Conservation (phyloP, 2,329 filamentous ascomycete genomes). For the Cryphonectria japonica region DNA sequence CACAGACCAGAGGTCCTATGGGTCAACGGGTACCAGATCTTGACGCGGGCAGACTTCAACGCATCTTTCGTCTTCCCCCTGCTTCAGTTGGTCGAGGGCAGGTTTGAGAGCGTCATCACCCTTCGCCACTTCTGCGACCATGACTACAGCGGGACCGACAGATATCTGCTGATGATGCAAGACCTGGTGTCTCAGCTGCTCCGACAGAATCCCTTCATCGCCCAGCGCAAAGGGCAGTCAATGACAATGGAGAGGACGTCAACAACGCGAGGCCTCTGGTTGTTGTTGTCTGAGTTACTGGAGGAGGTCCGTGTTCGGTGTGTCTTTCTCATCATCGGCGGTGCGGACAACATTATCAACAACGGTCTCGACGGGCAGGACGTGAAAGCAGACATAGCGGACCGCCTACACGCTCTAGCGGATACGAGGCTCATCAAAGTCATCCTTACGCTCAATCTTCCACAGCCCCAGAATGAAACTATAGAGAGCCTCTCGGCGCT, state of each 20-base stretch:
- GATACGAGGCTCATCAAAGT: neutral
- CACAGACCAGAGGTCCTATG: constrained; percentile 11
- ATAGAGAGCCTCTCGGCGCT: neutral
- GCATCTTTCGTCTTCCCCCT: constrained; percentile 12
- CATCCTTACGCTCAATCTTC: neutral
- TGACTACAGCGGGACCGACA: neutral
- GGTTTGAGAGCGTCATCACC: constrained; percentile 6
- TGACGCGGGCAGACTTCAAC: constrained; percentile 7
- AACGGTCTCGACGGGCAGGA: neutral
- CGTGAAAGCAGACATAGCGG: neutral
- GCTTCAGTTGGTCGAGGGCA: constrained; percentile 4
- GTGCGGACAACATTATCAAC: constrained; percentile 5
- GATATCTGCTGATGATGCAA: constrained; percentile 14
- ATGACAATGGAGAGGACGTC: constrained; percentile 2
- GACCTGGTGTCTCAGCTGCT: constrained; percentile 2
- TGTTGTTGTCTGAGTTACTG: neutral
- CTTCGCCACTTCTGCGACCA: constrained; percentile 12
- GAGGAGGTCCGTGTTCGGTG: neutral
- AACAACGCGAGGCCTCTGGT: constrained; percentile 2
- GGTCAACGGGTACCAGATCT: constrained; percentile 6
- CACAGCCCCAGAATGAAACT: neutral
- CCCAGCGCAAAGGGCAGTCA: neutral
- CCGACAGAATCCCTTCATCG: neutral
- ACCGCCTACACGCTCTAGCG: neutral
- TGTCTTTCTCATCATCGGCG: neutral